Evolutionary conservation across 805 yeast genomes (phyloP).

Genomic region (Yamadazyma sp.): DNA sequence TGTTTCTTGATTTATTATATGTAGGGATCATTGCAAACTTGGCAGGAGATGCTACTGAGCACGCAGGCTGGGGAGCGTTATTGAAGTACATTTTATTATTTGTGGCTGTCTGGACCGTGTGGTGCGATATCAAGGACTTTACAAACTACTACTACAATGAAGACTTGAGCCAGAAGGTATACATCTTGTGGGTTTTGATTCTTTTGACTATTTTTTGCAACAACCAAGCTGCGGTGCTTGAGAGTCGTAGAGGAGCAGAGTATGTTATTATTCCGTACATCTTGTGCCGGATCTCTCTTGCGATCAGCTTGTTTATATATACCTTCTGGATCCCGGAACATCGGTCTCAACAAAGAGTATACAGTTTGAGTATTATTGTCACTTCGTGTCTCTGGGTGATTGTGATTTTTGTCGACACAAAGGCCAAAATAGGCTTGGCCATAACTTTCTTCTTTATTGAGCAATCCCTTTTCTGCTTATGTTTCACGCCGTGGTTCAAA

Average conservation of each 20-base stretch:
- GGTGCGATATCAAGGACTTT: slow-evolving; percentile 64
- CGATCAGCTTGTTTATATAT: slow-evolving; percentile 34
- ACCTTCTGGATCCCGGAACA: slow-evolving; percentile 51
- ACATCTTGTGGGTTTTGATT: slow-evolving; percentile 52
- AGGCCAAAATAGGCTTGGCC: slow-evolving; percentile 48
- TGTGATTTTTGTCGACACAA: slow-evolving; percentile 48
- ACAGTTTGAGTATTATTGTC: slow-evolving; percentile 28
- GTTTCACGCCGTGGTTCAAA: slow-evolving; percentile 51
- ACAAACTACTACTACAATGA: slow-evolving; percentile 64
- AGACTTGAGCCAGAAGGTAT: slow-evolving; percentile 54
- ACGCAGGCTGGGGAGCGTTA: slow-evolving; percentile 48
- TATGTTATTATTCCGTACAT: slow-evolving; percentile 49
- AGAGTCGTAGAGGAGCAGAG: slow-evolving; percentile 36
- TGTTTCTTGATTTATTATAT: slow-evolving; percentile 61
- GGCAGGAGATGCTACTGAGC: slow-evolving; percentile 52
- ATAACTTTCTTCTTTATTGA: slow-evolving; percentile 44
- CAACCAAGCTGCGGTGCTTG: slow-evolving; percentile 39
- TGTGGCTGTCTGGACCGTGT: slow-evolving; percentile 60
- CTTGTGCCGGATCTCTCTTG: slow-evolving; percentile 43
- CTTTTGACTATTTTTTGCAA: slow-evolving; percentile 54
- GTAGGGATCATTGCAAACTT: slow-evolving; percentile 64
- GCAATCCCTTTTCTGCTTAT: slow-evolving; percentile 30
- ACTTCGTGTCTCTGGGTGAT: slow-evolving; percentile 49
- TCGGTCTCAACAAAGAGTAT: slow-evolving; percentile 48
- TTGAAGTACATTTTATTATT: slow-evolving; percentile 51